These are phyloP conservation scores for Hortaea werneckii DNA, from an alignment of 2,329 filamentous ascomycete genomes.

Conservation along the genomic window DNA sequence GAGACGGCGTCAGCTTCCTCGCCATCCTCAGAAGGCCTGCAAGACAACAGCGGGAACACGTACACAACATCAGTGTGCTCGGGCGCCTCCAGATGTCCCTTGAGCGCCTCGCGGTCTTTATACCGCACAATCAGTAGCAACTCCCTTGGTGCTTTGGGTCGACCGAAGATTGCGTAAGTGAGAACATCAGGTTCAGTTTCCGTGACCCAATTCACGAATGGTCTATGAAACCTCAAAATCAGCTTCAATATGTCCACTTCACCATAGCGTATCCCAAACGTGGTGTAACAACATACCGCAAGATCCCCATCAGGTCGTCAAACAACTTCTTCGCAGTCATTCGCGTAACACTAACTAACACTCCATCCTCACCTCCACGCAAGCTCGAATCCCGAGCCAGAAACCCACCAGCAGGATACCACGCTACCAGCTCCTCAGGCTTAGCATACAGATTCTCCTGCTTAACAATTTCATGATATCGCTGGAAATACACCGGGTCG, in stretches of 20 bases:
- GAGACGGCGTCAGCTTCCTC: not conserved
- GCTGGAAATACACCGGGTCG: slow-evolving; percentile 18
- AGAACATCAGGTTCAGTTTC: slow-evolving; percentile 14
- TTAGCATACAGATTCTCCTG: slow-evolving; percentile 13
- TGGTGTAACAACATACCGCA: slow-evolving; percentile 2
- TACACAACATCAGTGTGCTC: slow-evolving; percentile 17
- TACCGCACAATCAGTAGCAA: slow-evolving; percentile 18
- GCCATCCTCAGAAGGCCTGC: not conserved
- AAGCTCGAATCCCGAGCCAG: slow-evolving; percentile 8
- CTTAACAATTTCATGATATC: slow-evolving; percentile 13
- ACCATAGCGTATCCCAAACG: too few relatives aligned
- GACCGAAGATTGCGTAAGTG: slow-evolving; percentile 17
- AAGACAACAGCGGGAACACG: slow-evolving; percentile 1
- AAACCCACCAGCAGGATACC: slow-evolving; percentile 16
- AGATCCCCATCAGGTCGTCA: slow-evolving; percentile 2
- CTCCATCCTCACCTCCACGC: not conserved
- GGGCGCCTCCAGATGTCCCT: slow-evolving; percentile 9
- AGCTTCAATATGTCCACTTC: too few relatives aligned
- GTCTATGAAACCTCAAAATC: not conserved
- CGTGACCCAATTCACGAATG: slow-evolving; percentile 10
- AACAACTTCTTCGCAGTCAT: slow-evolving; percentile 7
- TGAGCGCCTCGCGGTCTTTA: slow-evolving; percentile 8
- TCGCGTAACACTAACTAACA: slow-evolving; percentile 11
- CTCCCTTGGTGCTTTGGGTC: slow-evolving; percentile 17
- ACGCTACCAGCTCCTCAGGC: slow-evolving; percentile 15